Evolutionary conservation across 805 yeast genomes (phyloP), one percentile per base, ranked within the genome.

Genomic region (Candida silvicultrix): DNA sequence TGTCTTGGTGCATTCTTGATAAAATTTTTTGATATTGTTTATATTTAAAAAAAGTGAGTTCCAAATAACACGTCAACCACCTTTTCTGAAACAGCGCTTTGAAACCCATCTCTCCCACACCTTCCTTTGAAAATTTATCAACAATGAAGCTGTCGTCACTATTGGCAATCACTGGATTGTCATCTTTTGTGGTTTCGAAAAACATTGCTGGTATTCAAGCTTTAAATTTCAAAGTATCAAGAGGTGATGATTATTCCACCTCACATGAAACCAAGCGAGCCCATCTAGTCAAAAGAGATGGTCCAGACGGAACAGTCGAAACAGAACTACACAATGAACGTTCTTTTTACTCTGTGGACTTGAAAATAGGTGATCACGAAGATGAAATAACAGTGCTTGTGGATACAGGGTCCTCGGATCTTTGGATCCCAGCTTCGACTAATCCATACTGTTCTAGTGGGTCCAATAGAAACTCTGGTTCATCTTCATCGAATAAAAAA

Each of bases 391-490:
- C 68, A 10, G 78, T 83, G 9, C 60, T 81, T 36, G 59, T 85
- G n/a, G 94, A 85, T 56, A 85, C 90, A 1, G 94, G 92, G 2
- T 83, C 89, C 0, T 74, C 86, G 0, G 92, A 85, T 59, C 64
- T 85, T 19, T 83, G 88, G 87, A 77, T 83, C 20, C 69, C 77
- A 49, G 67, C 71, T 25, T 59, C 73, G 1, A 55, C 64, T 38
- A 80, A 78, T 54, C 74, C 82, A 2, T 73, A 68, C 46, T 75
- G 81, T 55, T 40, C 55, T 8, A 28, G 14, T 4, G 12, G 31
- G 4, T 28, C 31, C 4, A 28, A 28, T 28, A 23, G 9, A 6
- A 23, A 23, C 25, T 6, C 5, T 4, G 31, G 31, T 28, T 4
- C 8, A 7, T 7, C 14, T 7, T 4, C 8, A 7, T 28, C 31